Evolutionary conservation across 2,329 filamentous ascomycete species (phyloP).

Genomic region (Ophiostoma triangulosporum): DNA sequence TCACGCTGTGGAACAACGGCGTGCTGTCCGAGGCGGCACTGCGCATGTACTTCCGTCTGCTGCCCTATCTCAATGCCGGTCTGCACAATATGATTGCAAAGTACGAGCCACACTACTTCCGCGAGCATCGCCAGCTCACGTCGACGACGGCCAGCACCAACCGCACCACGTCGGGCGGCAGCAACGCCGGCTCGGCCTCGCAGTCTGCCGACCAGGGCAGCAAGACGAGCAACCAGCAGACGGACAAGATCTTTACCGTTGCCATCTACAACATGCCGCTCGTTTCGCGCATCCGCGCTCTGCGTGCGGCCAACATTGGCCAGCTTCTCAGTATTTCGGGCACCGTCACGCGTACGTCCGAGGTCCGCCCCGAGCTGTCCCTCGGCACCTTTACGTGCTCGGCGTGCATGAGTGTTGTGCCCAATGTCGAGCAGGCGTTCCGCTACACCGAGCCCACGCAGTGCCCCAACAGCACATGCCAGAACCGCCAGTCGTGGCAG

Average conservation of each 20-base stretch:
- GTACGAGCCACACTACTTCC: constrained; percentile 87
- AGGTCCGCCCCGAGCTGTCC: constrained; percentile 87
- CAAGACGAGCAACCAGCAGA: constrained; percentile 83
- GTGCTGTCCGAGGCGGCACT: constrained; percentile 76
- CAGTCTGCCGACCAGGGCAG: constrained; percentile 55
- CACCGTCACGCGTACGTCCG: constrained; percentile 90
- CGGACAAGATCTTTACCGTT: constrained; percentile 86
- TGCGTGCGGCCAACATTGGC: constrained; percentile 83
- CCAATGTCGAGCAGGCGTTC: constrained; percentile 94
- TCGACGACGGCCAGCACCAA: constrained; percentile 38
- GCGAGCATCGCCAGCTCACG: constrained; percentile 76
- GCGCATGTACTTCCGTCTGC: constrained; percentile 85
- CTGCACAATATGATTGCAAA: constrained; percentile 90
- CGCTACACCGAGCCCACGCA: constrained; percentile 93
- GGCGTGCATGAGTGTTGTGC: constrained; percentile 67
- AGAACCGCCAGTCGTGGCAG: constrained; percentile 85
- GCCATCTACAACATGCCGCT: constrained; percentile 89
- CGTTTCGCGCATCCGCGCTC: constrained; percentile 68
- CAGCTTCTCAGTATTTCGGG: constrained; percentile 91
- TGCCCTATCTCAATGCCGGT: constrained; percentile 78
- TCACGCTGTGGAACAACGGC: constrained; percentile 63
- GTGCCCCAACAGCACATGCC: constrained; percentile 78
- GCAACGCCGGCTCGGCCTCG: constrained; percentile 46
- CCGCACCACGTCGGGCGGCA: constrained; percentile 53
- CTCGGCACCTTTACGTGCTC: constrained; percentile 88